Evolutionary conservation across 2,329 filamentous ascomycete species (phyloP).

Genomic region (Esteya vermicola): DNA sequence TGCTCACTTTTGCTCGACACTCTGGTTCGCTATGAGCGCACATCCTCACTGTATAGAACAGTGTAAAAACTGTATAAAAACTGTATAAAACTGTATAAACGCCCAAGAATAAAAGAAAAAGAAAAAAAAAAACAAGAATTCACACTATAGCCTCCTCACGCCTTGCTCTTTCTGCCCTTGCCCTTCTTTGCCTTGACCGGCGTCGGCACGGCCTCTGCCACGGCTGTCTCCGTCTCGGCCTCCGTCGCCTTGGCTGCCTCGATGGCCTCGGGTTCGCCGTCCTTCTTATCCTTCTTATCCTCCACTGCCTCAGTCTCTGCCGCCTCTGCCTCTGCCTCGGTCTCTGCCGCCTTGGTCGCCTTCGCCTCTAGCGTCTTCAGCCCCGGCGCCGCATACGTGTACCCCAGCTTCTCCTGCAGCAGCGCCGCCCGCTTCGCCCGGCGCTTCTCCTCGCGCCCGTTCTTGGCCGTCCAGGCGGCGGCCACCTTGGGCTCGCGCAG

Average conservation of each 20-base stretch:
- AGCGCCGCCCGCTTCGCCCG: slow-evolving; percentile 56
- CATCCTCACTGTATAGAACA: background rate
- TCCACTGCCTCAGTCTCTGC: background rate
- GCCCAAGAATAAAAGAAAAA: background rate
- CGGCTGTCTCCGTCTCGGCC: background rate
- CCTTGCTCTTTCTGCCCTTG: slow-evolving; percentile 18
- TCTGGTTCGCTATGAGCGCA: slow-evolving; percentile 42
- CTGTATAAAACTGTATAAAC: background rate
- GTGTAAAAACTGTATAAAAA: background rate
- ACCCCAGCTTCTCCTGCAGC: slow-evolving; percentile 59
- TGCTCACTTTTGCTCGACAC: slow-evolving; percentile 21
- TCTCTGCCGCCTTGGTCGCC: background rate
- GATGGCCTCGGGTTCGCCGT: slow-evolving; percentile 8
- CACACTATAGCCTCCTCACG: slow-evolving; percentile 4
- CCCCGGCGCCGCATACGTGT: slow-evolving; percentile 63
- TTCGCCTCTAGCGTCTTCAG: slow-evolving; percentile 34
- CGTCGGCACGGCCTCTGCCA: background rate
- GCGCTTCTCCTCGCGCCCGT: slow-evolving; percentile 57
- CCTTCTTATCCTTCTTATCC: background rate
- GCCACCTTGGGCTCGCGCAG: slow-evolving; percentile 61
- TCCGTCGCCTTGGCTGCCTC: background rate
- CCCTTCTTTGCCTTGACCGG: slow-evolving; percentile 18
- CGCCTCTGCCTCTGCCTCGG: background rate
- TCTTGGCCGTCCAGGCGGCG: slow-evolving; percentile 64
- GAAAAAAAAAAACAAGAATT: background rate